A percentile compares a stretch with the other conserved stretches of the same genome.
Conservation (phyloP, 1,284 basidiomycete genomes). For the Microbotryomycetes sp. region DNA sequence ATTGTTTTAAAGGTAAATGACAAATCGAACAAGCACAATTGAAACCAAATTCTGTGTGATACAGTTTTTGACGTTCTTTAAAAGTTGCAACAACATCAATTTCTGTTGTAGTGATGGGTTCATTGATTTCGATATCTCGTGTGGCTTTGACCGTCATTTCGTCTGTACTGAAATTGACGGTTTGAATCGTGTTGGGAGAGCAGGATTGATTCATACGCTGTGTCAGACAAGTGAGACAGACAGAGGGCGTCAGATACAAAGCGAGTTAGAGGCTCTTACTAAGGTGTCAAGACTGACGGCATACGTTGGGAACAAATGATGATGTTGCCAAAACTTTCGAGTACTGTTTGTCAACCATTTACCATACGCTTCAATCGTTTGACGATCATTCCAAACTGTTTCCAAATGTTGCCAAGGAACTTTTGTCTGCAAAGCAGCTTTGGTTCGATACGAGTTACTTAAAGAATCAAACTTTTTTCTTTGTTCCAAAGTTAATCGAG, state of each 20-base stretch:
- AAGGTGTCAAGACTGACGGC: neutral
- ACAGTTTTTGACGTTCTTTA: neutral
- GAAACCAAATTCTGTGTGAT: neutral
- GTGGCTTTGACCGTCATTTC: neutral
- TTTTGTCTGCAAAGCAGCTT: neutral
- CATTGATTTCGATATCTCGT: neutral
- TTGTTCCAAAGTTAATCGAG: neutral
- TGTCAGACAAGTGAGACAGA: neutral
- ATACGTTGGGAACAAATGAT: neutral
- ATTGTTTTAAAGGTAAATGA: neutral
- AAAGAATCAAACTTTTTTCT: neutral
- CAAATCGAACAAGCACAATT: neutral
- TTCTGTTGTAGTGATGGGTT: neutral
- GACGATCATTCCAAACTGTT: neutral
- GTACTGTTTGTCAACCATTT: neutral
- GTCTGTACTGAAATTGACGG: neutral
- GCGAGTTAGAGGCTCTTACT: too few species aligned
- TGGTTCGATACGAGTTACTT: neutral
- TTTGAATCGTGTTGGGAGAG: neutral
- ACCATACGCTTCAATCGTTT: neutral
- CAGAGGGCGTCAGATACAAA: too few species aligned
- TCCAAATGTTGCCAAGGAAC: neutral
- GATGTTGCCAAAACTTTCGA: neutral
- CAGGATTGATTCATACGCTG: neutral
- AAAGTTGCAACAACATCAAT: neutral